Base-by-base conservation (phyloP, 306 rosid species). In the Ziziphus jujuba region DNA sequence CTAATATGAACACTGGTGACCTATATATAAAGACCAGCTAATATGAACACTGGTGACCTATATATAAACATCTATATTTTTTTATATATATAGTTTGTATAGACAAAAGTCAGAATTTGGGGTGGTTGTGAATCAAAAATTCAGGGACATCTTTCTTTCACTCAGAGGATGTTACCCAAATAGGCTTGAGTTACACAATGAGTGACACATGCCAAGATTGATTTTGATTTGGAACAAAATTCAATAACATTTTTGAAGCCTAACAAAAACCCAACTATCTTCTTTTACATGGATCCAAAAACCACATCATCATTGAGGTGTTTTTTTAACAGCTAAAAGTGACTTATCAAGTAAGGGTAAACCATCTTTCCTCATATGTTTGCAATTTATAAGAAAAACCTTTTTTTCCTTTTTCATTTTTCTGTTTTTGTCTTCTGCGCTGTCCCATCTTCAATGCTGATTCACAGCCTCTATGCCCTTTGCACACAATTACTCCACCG, bases 151-250 rank as follows among this genome's bases (percentile, higher is more conserved):
- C 58, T 16, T 48, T 7, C 57, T 28, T 19, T 58, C 53, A 23
- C 66, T 11, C 33, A 22, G 5, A 36, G 13, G 17, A 16, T 15
- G 21, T 61, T 43, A 21, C 66, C 36, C 14, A 22, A 61, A 20
- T 12, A 7, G 9, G 56, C 49, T 69, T 55, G 49, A 16, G 20
- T 31, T 44, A 20, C 16, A 22, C 45, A 28, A 64, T 35, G 63
- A 47, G 38, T 22, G 56, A 38, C 49, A 66, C 66, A 34, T 22
- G 72, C 23, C 67, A 73, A 62, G 33, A 5, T 62, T 62, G 38
- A 62, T 43, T 22, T 52, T 13, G 23, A 61, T 61, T 12, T 19
- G 33, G 4, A 11, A 40, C 21, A n/a, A 61, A 38, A 33, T 9
- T n/a, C 12, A 55, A 54, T 44, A 43, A 19, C 10, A 12, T n/a